Conservation (phyloP, 1,139 yeast species). For the Pneumocystis carinii region DNA sequence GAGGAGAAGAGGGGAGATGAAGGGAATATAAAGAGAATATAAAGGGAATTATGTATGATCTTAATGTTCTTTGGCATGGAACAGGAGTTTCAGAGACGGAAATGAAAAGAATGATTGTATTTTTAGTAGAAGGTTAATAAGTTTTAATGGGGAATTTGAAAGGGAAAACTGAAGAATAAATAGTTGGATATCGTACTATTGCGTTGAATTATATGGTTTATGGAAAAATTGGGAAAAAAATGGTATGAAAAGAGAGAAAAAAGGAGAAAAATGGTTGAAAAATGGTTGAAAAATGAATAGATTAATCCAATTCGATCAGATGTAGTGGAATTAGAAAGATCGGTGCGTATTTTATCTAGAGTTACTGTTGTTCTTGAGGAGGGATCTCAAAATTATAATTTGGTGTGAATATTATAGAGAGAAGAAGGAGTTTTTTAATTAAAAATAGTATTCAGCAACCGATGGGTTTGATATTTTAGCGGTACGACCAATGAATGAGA, state of each 20-base stretch:
- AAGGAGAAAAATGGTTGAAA: not conserved
- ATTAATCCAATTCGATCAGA: constrained; percentile 19
- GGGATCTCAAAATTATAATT: constrained; percentile 58
- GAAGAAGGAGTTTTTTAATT: constrained; percentile 11
- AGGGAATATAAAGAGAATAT: not conserved
- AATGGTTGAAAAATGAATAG: not conserved
- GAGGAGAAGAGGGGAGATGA: too few species aligned
- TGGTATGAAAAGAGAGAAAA: not conserved
- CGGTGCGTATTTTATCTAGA: constrained; percentile 46
- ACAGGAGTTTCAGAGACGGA: constrained; percentile 4
- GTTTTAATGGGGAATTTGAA: not conserved
- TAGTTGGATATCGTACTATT: constrained; percentile 15
- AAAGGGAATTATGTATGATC: constrained; percentile 7
- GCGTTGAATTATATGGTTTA: constrained; percentile 11
- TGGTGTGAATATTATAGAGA: constrained; percentile 34
- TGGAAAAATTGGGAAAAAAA: constrained; percentile 11
- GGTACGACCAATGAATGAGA: constrained; percentile 66
- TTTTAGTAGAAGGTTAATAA: constrained; percentile 10
- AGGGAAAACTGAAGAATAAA: not conserved
- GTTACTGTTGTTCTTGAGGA: constrained; percentile 65
- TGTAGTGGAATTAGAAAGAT: constrained; percentile 27
- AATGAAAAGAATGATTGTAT: constrained; percentile 11
- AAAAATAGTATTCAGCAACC: constrained; percentile 8
- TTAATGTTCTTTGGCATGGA: constrained; percentile 16
- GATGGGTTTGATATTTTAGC: constrained; percentile 59